Conservation (phyloP, 331 rosid genomes). For the Malus hybrid region DNA sequence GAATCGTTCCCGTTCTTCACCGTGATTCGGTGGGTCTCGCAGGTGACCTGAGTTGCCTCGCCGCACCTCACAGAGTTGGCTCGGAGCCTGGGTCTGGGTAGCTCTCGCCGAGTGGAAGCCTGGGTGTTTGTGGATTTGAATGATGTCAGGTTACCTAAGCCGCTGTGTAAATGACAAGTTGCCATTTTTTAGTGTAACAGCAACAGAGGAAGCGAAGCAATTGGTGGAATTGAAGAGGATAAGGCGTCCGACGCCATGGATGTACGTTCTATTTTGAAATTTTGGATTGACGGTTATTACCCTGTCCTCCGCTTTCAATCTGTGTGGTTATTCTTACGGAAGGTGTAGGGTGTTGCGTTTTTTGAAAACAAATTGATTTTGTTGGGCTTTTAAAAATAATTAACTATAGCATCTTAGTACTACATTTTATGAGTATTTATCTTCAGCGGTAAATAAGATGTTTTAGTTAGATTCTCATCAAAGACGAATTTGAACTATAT, state of each 20-base stretch:
- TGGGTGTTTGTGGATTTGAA: slow-evolving; percentile 18
- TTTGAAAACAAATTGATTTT: too few relatives aligned
- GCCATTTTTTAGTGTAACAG: slow-evolving; percentile 26
- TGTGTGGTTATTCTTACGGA: too few relatives aligned
- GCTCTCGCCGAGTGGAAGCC: neutral
- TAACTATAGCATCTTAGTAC: too few relatives aligned
- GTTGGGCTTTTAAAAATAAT: too few relatives aligned
- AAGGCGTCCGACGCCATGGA: neutral
- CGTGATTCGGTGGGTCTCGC: slow-evolving; percentile 43
- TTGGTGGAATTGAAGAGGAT: neutral
- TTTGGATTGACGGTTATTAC: neutral
- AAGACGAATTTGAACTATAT: too few relatives aligned
- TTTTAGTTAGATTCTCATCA: too few relatives aligned
- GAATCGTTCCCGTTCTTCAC: slow-evolving; percentile 59
- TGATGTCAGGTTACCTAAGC: slow-evolving; percentile 21
- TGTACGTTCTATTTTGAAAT: neutral
- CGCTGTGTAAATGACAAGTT: slow-evolving; percentile 14
- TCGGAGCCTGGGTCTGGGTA: neutral
- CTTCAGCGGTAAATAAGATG: too few relatives aligned
- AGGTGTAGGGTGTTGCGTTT: too few relatives aligned
- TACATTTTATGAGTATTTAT: too few relatives aligned
- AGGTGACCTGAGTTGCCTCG: slow-evolving; percentile 26
- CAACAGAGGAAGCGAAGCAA: neutral
- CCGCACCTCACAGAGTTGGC: slow-evolving; percentile 2
- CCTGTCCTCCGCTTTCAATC: neutral